These are phyloP conservation scores for Fimicolochytrium jonesii DNA, from an alignment of 192 early-diverging fungal species.

Conservation along the genomic window DNA sequence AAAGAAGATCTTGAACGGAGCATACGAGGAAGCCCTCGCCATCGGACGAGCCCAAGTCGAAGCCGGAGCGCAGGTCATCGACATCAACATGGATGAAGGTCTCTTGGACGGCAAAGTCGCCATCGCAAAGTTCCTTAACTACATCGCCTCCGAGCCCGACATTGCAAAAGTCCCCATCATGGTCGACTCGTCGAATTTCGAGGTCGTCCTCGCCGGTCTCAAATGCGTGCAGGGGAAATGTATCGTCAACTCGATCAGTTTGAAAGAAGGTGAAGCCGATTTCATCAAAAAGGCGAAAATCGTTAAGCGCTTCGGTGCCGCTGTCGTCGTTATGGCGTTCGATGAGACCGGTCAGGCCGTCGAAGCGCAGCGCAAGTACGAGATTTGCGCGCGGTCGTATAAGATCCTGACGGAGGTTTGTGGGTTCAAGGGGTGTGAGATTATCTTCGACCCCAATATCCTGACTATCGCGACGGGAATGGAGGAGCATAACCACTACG, in stretches of 20 bases:
- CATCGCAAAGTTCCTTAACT: slow-evolving; percentile 91
- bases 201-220: slow-evolving; percentile 90
- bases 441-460: slow-evolving; percentile 91
- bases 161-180: slow-evolving; percentile 84
- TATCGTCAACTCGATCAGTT: slow-evolving; percentile 94
- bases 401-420: slow-evolving; percentile 78
- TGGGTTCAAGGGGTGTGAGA: slow-evolving; percentile 81
- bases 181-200: slow-evolving; percentile 97
- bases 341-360: slow-evolving; percentile 93
- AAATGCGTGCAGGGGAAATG: slow-evolving; percentile 97
- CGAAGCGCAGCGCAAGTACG: slow-evolving; percentile 76
- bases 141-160: slow-evolving; percentile 92
- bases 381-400: slow-evolving; percentile 88
- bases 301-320: slow-evolving; percentile 87
- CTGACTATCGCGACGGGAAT: slow-evolving; percentile 94
- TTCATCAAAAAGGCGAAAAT: slow-evolving; percentile 88
- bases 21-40: slow-evolving; percentile 90
- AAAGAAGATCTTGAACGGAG: slow-evolving; percentile 85
- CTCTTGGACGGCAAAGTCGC: slow-evolving; percentile 90
- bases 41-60: slow-evolving; percentile 94
- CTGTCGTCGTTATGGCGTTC: slow-evolving; percentile 96
- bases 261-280: slow-evolving; percentile 92
- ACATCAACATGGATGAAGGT: slow-evolving; percentile 96
- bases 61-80: slow-evolving; percentile 91
- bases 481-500: slow-evolving; percentile 97